Conservation (phyloP, 228 moss, liverwort and hornwort species). For the Sphagnum fallax region DNA sequence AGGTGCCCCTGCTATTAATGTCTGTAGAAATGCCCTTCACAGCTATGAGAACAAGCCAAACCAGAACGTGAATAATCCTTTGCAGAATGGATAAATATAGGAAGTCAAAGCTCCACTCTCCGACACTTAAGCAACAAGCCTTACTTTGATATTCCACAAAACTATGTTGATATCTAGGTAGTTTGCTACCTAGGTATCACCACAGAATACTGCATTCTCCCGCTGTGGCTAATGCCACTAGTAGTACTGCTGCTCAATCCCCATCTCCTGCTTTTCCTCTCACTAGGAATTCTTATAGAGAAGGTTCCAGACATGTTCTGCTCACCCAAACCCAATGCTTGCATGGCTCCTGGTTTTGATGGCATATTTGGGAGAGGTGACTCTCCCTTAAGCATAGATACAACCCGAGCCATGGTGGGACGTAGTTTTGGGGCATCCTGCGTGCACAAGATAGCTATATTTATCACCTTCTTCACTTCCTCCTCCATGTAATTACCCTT, state of each 20-base stretch:
- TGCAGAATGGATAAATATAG: too few relatives aligned
- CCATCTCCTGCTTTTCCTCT: constrained; percentile 15
- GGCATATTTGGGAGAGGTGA: constrained; percentile 23
- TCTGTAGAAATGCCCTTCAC: too few relatives aligned
- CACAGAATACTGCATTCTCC: neutral
- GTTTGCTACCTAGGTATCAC: too few relatives aligned
- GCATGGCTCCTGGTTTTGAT: constrained; percentile 23
- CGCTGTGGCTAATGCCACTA: constrained; percentile 1
- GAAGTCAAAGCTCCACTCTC: too few relatives aligned
- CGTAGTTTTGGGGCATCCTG: constrained; percentile 31
- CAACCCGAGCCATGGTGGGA: constrained; percentile 38
- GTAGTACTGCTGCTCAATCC: constrained; percentile 8
- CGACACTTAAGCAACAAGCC: too few relatives aligned
- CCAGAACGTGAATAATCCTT: too few relatives aligned
- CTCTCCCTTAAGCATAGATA: constrained; percentile 20
- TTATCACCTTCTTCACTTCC: constrained; percentile 23
- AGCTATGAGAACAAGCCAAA: too few relatives aligned
- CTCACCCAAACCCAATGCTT: constrained; percentile 27
- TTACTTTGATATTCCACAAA: too few relatives aligned
- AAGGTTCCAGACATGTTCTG: constrained; percentile 34
- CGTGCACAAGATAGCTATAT: constrained; percentile 36
- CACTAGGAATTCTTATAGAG: constrained; percentile 35
- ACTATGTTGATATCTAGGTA: too few relatives aligned
- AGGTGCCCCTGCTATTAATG: too few relatives aligned
- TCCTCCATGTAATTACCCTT: constrained; percentile 11